Conservation (phyloP, 495 filamentous ascomycete species). For the Penicilliopsis zonata region DNA sequence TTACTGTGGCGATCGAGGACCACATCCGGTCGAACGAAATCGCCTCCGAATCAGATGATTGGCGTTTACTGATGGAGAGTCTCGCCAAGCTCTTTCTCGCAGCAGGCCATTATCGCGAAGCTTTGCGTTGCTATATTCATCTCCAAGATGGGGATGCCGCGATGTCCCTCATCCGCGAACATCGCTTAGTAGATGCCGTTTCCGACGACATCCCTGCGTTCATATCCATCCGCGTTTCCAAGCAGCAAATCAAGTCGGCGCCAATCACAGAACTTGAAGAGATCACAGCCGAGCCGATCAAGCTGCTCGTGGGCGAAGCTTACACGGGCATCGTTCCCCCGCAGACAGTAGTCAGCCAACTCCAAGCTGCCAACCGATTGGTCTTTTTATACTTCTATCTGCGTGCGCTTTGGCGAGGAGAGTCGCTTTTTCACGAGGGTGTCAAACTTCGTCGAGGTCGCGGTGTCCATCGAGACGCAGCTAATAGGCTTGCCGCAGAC, state of each 20-base stretch:
- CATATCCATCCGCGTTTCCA: slow-evolving; percentile 72
- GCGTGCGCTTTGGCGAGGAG: slow-evolving; percentile 68
- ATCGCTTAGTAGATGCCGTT: slow-evolving; percentile 73
- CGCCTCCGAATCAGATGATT: slow-evolving; percentile 62
- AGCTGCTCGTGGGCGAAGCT: slow-evolving; percentile 80
- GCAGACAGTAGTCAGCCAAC: slow-evolving; percentile 62
- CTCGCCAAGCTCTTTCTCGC: slow-evolving; percentile 76
- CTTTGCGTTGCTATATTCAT: slow-evolving; percentile 75
- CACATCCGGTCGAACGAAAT: slow-evolving; percentile 59
- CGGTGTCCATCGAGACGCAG: slow-evolving; percentile 25
- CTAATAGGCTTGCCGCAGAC: slow-evolving; percentile 34
- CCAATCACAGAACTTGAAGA: slow-evolving; percentile 60
- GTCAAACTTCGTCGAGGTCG: slow-evolving; percentile 27
- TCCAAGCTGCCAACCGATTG: slow-evolving; percentile 37
- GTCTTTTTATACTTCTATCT: slow-evolving; percentile 92
- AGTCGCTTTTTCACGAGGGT: slow-evolving; percentile 34
- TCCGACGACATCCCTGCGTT: slow-evolving; percentile 82
- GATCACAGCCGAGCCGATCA: slow-evolving; percentile 66
- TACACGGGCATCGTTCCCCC: slow-evolving; percentile 77
- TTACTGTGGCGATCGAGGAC: slow-evolving; percentile 60
- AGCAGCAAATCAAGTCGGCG: slow-evolving; percentile 55
- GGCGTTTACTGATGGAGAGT: slow-evolving; percentile 71
- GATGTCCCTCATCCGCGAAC: slow-evolving; percentile 71
- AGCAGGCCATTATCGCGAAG: slow-evolving; percentile 66
- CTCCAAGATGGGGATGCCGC: slow-evolving; percentile 85